Conservation (phyloP, 1,139 yeast genomes). For the Kluyveromyces sp. region DNA sequence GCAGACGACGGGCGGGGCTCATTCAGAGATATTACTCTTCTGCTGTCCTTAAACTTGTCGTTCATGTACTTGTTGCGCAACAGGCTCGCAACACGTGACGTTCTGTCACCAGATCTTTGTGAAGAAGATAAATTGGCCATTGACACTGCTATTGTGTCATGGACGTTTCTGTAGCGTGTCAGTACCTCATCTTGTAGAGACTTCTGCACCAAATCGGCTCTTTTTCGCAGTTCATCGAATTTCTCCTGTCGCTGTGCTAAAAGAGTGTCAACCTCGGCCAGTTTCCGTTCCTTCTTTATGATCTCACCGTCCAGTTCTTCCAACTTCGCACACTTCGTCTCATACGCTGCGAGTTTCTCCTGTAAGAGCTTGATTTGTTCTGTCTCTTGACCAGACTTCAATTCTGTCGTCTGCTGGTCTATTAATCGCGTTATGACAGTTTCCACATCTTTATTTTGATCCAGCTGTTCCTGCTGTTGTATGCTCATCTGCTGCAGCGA, state of each 20-base stretch:
- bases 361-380: slow-evolving; percentile 1
- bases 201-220: slow-evolving; percentile 9
- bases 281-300: slow-evolving; percentile 9
- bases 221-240: slow-evolving; percentile 10
- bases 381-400: neutral
- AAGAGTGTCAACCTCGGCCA: slow-evolving; percentile 4
- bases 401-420: neutral
- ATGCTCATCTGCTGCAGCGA: slow-evolving; percentile 8
- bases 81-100: slow-evolving; percentile 13
- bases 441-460: slow-evolving; percentile 1
- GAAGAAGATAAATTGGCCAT: slow-evolving; percentile 1
- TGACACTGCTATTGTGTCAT: slow-evolving; percentile 12
- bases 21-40: slow-evolving; percentile 13
- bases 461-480: slow-evolving; percentile 6
- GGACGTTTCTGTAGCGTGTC: slow-evolving; percentile 12
- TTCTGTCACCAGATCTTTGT: slow-evolving; percentile 8
- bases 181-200: slow-evolving; percentile 9
- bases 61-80: slow-evolving; percentile 12
- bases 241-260: slow-evolving; percentile 7
- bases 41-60: slow-evolving; percentile 6
- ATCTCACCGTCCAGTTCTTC: slow-evolving; percentile 5
- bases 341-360: slow-evolving; percentile 4
- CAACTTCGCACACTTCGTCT: slow-evolving; percentile 5
- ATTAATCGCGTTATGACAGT: neutral
- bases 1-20: slow-evolving; percentile 3